Percentiles rank a stretch among this genome's conserved stretches.
These are phyloP conservation scores for Beta corolliflora DNA, from an alignment of 179 eudicot genomes.

Conservation along the genomic window DNA sequence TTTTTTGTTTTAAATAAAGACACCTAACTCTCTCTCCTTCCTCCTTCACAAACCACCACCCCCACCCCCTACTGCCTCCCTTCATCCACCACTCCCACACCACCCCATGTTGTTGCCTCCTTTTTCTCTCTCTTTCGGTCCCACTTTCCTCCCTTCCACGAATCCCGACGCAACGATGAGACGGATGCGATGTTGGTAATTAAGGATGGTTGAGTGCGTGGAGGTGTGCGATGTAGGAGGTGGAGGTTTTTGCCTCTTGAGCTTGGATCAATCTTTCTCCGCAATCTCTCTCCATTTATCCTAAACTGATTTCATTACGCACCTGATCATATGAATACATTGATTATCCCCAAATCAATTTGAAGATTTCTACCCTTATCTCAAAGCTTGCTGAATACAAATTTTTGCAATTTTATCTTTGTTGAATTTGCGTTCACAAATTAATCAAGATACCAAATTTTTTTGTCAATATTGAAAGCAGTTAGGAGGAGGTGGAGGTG, in stretches of 20 bases:
- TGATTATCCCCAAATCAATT: slow-evolving; percentile 3
- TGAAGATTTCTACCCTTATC: background rate
- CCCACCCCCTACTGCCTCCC: too few relatives aligned
- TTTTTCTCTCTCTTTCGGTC: too few relatives aligned
- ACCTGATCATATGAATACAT: background rate
- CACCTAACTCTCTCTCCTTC: too few relatives aligned
- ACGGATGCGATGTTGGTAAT: too few relatives aligned
- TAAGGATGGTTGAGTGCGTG: too few relatives aligned
- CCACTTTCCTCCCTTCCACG: too few relatives aligned
- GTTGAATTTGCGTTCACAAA: background rate
- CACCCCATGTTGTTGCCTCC: too few relatives aligned
- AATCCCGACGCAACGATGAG: too few relatives aligned
- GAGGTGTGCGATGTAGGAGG: too few relatives aligned
- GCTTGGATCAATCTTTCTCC: background rate
- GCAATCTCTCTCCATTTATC: background rate
- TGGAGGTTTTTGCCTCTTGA: background rate
- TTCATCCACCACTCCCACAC: too few relatives aligned
- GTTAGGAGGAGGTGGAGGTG: slow-evolving; percentile 32
- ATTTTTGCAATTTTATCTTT: background rate
- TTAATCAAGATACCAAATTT: slow-evolving; percentile 35
- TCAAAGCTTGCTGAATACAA: background rate
- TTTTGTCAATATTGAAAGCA: slow-evolving; percentile 51
- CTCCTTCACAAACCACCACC: too few relatives aligned
- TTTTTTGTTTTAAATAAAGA: too few relatives aligned
- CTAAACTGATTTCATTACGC: background rate